A percentile compares a stretch with the other conserved stretches of the same genome.
These are phyloP conservation scores for Cercospora zeina DNA, from an alignment of 2,329 filamentous ascomycete genomes.

Conservation along the genomic window DNA sequence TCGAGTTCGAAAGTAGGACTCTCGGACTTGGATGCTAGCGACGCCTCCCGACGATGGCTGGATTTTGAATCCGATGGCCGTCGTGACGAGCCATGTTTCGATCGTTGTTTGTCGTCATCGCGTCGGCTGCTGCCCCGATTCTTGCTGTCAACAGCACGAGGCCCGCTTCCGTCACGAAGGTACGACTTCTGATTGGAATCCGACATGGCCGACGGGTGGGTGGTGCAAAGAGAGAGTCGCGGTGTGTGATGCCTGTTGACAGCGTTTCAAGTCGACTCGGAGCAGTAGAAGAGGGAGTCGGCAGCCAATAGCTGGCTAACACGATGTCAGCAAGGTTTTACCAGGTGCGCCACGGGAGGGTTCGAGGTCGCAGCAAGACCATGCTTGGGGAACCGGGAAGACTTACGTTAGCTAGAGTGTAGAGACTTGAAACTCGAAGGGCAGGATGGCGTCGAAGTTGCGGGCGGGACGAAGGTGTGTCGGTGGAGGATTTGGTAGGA, in stretches of 20 bases:
- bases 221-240: slow-evolving; percentile 11
- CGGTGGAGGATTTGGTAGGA: slow-evolving; percentile 24
- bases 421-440: slow-evolving; percentile 27
- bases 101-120: slow-evolving; percentile 30
- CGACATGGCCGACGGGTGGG: slow-evolving; percentile 28
- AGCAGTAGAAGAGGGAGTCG: slow-evolving; percentile 7
- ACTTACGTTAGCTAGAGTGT: slow-evolving; percentile 24
- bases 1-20: slow-evolving; percentile 38
- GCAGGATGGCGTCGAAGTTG: slow-evolving; percentile 18
- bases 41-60: slow-evolving; percentile 32
- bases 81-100: slow-evolving; percentile 28
- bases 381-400: slow-evolving; percentile 15
- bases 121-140: slow-evolving; percentile 28
- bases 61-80: slow-evolving; percentile 35
- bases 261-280: slow-evolving; percentile 23
- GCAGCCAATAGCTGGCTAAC: slow-evolving; percentile 18
- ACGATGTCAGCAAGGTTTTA: slow-evolving; percentile 21
- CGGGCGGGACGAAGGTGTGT: slow-evolving; percentile 22
- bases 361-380: slow-evolving; percentile 12
- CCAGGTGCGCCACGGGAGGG: slow-evolving; percentile 17
- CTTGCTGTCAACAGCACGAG: slow-evolving; percentile 36
- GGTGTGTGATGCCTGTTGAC: slow-evolving; percentile 15
- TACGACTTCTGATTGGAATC: slow-evolving; percentile 33
- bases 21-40: slow-evolving; percentile 23
- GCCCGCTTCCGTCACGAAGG: slow-evolving; percentile 35